phyloP scores from a whole-genome alignment of 441 rosid species.

The Populus hybrid region DNA sequence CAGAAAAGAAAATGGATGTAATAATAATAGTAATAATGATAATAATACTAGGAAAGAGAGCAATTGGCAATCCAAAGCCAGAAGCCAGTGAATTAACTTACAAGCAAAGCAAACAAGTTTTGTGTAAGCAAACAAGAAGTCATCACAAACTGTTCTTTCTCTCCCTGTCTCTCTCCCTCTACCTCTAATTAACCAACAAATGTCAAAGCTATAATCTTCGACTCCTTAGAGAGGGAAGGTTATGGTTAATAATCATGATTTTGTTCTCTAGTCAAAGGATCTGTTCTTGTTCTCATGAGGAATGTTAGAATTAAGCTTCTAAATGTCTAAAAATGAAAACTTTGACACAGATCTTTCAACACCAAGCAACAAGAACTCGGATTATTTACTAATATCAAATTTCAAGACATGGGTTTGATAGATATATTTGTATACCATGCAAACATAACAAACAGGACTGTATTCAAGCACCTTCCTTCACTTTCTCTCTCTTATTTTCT shows the following conservation, averaged over 20 bases:
- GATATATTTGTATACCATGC: neutral
- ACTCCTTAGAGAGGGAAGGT: neutral
- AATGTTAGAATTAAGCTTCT: neutral
- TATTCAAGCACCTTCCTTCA: neutral
- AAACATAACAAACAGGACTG: neutral
- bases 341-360: neutral
- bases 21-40: neutral
- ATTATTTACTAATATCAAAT: neutral
- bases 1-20: neutral
- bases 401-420: neutral
- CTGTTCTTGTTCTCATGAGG: neutral
- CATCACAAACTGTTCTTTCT: neutral
- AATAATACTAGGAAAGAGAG: neutral
- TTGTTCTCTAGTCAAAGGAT: neutral
- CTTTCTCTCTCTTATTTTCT: neutral
- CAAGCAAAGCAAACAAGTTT: conserved; percentile 15
- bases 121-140: neutral
- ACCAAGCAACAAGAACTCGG: neutral
- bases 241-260: neutral
- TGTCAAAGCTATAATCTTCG: neutral
- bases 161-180: neutral
- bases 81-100: conserved; percentile 13
- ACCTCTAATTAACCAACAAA: neutral
- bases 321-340: neutral
- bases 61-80: conserved; percentile 9